phyloP scores from a whole-genome alignment of 768 basidiomycete genomes.

The Suillus variegatus region DNA sequence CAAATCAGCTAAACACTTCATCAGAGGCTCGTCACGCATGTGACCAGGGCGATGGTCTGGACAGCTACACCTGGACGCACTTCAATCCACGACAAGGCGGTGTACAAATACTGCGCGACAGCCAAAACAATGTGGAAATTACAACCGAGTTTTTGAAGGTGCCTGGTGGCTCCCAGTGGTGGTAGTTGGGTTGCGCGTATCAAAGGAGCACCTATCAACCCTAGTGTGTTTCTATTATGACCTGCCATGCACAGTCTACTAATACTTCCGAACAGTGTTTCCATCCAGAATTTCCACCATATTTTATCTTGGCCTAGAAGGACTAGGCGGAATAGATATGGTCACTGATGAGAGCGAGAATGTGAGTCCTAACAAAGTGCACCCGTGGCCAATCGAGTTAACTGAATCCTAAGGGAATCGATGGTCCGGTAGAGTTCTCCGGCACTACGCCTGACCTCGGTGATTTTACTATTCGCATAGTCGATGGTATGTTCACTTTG shows the following conservation, averaged over 20 bases:
- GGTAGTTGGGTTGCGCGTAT: slow-evolving; percentile 90
- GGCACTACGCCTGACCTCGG: slow-evolving; percentile 81
- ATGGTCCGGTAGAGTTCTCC: slow-evolving; percentile 65
- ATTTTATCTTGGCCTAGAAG: slow-evolving; percentile 89
- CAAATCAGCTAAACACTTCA: background rate
- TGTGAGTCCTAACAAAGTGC: slow-evolving; percentile 43
- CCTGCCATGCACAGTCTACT: slow-evolving; percentile 23
- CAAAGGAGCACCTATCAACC: slow-evolving; percentile 75
- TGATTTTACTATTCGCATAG: slow-evolving; percentile 77
- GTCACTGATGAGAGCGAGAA: slow-evolving; percentile 75
- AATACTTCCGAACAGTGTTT: slow-evolving; percentile 24
- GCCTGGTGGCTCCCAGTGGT: slow-evolving; percentile 76
- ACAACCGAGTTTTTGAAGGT: slow-evolving; percentile 86
- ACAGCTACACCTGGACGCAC: slow-evolving; percentile 83
- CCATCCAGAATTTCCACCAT: slow-evolving; percentile 74
- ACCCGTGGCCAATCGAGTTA: slow-evolving; percentile 12
- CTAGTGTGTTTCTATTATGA: slow-evolving; percentile 39
- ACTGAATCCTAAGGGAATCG: slow-evolving; percentile 58
- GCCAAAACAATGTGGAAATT: slow-evolving; percentile 80
- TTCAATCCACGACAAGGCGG: slow-evolving; percentile 88
- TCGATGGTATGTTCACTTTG: slow-evolving; percentile 57
- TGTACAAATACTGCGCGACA: slow-evolving; percentile 81
- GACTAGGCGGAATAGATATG: slow-evolving; percentile 79
- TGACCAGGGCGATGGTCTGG: slow-evolving; percentile 82
- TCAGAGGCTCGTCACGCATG: slow-evolving; percentile 83